These are phyloP conservation scores for Emmonsia crescens DNA, from an alignment of 2,329 filamentous ascomycete species.

Conservation along the genomic window DNA sequence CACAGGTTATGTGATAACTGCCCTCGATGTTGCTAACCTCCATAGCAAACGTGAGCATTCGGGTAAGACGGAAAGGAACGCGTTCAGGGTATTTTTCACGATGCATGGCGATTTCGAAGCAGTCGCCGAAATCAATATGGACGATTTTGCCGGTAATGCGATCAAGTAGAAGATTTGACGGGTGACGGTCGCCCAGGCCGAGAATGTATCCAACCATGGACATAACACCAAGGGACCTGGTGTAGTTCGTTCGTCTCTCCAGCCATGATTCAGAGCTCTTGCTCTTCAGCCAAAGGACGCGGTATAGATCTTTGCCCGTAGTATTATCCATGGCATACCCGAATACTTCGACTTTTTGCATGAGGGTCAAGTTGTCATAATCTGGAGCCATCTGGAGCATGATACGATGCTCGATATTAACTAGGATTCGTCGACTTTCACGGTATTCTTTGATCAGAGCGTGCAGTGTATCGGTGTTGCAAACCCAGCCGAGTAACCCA, in stretches of 20 bases:
- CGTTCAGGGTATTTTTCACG: constrained; percentile 97
- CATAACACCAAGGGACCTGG: constrained; percentile 93
- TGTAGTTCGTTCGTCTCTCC: constrained; percentile 96
- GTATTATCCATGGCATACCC: constrained; percentile 98
- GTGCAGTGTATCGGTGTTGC: constrained; percentile 94
- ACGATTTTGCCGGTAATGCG: constrained; percentile 92
- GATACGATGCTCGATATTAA: constrained; percentile 98
- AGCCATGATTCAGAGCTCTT: constrained; percentile 98
- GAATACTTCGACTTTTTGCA: constrained; percentile 99
- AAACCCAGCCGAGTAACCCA: constrained; percentile 89
- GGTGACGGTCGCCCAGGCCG: constrained; percentile 89
- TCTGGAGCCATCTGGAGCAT: constrained; percentile 99
- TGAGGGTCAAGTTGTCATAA: constrained; percentile 94
- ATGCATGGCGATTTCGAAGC: constrained; percentile 99
- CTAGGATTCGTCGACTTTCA: constrained; percentile 89
- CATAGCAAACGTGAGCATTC: constrained; percentile 99
- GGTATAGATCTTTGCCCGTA: constrained; percentile 94
- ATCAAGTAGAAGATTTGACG: constrained; percentile 95
- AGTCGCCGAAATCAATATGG: constrained; percentile 98
- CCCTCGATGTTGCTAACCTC: constrained; percentile 99
- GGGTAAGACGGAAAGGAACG: constrained; percentile 92
- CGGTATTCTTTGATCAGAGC: constrained; percentile 95
- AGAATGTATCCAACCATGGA: constrained; percentile 99
- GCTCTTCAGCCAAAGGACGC: constrained; percentile 96
- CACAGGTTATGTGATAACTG: constrained; percentile 94